phyloP scores from a whole-genome alignment of 169 alveolate species.

The Eimeria sp. region DNA sequence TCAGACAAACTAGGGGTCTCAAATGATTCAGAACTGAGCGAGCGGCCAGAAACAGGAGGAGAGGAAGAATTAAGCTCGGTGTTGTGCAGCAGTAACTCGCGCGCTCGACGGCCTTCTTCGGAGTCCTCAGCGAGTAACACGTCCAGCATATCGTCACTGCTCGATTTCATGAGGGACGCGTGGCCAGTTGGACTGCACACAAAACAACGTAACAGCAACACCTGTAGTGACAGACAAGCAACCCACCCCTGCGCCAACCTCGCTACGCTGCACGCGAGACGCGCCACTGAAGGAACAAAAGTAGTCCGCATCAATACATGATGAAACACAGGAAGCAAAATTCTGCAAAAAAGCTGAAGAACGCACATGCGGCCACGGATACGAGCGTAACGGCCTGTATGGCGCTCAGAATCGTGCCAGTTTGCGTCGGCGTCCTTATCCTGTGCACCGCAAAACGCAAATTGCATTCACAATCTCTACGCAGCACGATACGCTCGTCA shows the following conservation, averaged over 20 bases:
- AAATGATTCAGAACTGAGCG: background rate
- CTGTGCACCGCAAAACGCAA: constrained; percentile 30
- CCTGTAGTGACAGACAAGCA: background rate
- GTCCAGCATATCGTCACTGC: constrained; percentile 79
- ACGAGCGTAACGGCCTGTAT: constrained; percentile 80
- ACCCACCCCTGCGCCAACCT: background rate
- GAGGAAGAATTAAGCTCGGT: constrained; percentile 59
- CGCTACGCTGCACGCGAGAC: background rate
- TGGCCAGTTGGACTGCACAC: constrained; percentile 80
- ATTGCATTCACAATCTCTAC: background rate
- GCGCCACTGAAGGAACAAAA: background rate
- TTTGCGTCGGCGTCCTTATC: constrained; percentile 77
- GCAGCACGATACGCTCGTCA: background rate
- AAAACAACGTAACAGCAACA: background rate
- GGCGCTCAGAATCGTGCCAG: constrained; percentile 81
- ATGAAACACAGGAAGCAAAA: background rate
- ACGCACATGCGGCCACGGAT: constrained; percentile 79
- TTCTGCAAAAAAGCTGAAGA: background rate
- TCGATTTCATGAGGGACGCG: constrained; percentile 77
- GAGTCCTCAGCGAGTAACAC: constrained; percentile 66
- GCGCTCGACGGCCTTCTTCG: constrained; percentile 77
- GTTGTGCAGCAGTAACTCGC: constrained; percentile 80
- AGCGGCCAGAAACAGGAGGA: constrained; percentile 42
- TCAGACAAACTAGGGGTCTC: background rate
- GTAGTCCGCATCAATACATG: background rate